Evolutionary conservation across 2,329 filamentous ascomycete species (phyloP).

Genomic region (Drechslera avenae): DNA sequence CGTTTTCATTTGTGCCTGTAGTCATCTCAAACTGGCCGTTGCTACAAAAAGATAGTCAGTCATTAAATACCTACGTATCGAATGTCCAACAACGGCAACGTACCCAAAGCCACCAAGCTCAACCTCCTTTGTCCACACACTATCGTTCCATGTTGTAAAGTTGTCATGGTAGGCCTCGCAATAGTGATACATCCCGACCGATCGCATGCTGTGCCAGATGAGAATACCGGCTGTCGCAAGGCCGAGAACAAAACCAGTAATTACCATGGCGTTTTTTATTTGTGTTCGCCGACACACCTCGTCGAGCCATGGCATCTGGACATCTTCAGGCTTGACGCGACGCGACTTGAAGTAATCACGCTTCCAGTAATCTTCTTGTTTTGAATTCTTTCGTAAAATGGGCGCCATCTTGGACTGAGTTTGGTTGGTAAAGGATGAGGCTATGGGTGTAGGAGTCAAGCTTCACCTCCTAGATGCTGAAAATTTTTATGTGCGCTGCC

Average conservation of each 20-base stretch:
- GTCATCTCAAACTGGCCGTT: conserved; percentile 84
- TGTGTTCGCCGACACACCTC: conserved; percentile 72
- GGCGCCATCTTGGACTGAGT: too few relatives aligned
- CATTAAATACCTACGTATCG: not conserved
- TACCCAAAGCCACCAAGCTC: conserved; percentile 78
- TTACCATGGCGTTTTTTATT: conserved; percentile 83
- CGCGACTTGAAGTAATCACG: conserved; percentile 69
- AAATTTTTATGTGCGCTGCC: too few relatives aligned
- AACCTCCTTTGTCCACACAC: conserved; percentile 75
- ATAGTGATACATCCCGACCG: conserved; percentile 76
- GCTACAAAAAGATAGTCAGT: conserved; percentile 52
- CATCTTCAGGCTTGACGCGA: conserved; percentile 71
- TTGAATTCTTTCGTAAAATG: too few relatives aligned
- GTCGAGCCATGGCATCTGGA: conserved; percentile 78
- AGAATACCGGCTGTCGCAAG: conserved; percentile 71
- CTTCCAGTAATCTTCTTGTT: not conserved
- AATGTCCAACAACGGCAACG: conserved; percentile 39
- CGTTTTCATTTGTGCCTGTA: conserved; percentile 73
- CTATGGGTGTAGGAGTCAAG: too few relatives aligned
- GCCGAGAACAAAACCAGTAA: conserved; percentile 72
- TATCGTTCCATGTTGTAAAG: conserved; percentile 63
- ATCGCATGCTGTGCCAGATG: conserved; percentile 74
- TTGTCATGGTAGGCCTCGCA: conserved; percentile 70
- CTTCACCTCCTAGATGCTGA: too few relatives aligned
- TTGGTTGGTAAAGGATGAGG: too few relatives aligned